Evolutionary conservation across 164 flowering plant genomes (phyloP).

Genomic region (Annona cherimola): DNA sequence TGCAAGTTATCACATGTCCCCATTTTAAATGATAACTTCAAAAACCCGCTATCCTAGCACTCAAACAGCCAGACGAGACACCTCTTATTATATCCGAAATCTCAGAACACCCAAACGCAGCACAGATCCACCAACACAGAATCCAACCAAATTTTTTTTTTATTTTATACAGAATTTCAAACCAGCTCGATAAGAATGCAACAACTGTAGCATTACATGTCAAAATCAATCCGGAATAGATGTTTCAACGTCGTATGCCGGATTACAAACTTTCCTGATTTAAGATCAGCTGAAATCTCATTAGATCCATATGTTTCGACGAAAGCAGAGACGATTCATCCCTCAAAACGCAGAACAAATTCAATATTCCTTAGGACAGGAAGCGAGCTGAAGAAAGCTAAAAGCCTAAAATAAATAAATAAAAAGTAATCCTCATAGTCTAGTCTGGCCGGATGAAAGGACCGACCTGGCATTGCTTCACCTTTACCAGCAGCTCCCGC

Average conservation of each 20-base stretch:
- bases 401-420: background rate
- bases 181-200: background rate
- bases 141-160: background rate
- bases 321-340: background rate
- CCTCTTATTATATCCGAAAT: too few species aligned
- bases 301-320: constrained; percentile 1
- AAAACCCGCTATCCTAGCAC: too few species aligned
- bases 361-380: background rate
- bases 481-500: constrained; percentile 64
- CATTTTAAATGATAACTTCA: too few species aligned
- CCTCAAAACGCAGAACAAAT: background rate
- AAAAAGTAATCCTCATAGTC: background rate
- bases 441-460: background rate
- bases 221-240: background rate
- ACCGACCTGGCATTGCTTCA: constrained; percentile 72
- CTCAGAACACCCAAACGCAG: too few species aligned
- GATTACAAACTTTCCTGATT: background rate
- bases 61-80: too few species aligned
- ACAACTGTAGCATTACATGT: background rate
- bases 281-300: background rate
- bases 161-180: too few species aligned
- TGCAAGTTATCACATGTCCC: too few species aligned
- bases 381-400: background rate
- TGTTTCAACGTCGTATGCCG: background rate
- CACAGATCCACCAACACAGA: too few species aligned